These are phyloP conservation scores for Guadua angustifolia DNA, from an alignment of 176 grass and related monocot genomes.

Conservation along the genomic window DNA sequence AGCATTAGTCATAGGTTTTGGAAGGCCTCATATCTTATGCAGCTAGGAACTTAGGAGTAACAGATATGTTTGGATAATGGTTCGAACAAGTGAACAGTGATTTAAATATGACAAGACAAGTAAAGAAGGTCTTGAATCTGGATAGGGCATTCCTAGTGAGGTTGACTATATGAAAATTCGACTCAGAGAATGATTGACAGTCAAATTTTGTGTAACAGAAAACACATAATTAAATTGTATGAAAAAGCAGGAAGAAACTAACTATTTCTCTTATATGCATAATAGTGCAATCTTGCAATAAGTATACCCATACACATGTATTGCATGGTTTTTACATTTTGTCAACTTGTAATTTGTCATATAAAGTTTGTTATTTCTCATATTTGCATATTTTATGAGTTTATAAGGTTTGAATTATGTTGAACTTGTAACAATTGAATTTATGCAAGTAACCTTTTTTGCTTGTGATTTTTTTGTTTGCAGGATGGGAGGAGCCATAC, in stretches of 20 bases:
- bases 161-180: constrained; percentile 16
- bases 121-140: constrained; percentile 26
- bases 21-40: constrained; percentile 13
- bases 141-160: constrained; percentile 16
- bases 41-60: constrained; percentile 1
- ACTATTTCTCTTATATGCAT: constrained; percentile 25
- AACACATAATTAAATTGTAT: constrained; percentile 17
- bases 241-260: constrained; percentile 23
- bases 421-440: constrained; percentile 39
- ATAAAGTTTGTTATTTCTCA: constrained; percentile 14
- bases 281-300: background rate
- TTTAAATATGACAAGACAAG: constrained; percentile 15
- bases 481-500: constrained; percentile 60
- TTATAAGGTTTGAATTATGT: constrained; percentile 41
- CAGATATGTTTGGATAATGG: constrained; percentile 1
- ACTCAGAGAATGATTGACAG: background rate
- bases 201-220: constrained; percentile 11
- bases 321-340: background rate
- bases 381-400: constrained; percentile 15
- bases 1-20: constrained; percentile 27
- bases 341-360: background rate
- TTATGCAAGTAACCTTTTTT: constrained; percentile 46
- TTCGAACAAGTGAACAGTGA: constrained; percentile 4
- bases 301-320: background rate
- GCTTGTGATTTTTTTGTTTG: constrained; percentile 52